Base-by-base conservation (phyloP, 2,329 filamentous ascomycete genomes). In the Botrytis pseudocinerea region DNA sequence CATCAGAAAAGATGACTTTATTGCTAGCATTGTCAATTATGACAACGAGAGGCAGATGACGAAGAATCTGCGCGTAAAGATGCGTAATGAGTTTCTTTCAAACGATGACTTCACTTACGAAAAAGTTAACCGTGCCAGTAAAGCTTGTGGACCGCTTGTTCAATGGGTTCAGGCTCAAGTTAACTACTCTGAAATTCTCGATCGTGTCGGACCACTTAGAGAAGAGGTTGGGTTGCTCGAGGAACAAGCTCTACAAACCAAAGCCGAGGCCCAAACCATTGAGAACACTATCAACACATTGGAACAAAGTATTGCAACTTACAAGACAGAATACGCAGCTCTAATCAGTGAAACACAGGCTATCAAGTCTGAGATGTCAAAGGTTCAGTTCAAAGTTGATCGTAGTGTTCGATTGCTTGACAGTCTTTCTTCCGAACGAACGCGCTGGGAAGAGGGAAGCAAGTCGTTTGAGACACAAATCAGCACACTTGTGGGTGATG, bases 391-490 rank as follows among this genome's bases (percentile, higher is more conserved):
- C 86, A 99, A 99, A 88, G 96, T 99, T 72, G 94, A 98, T 82
- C 92, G 96, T 81, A 98, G 95, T 85, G 93, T 98, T 75, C 92
- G 94, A 80, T 87, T 99, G 65, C 90, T 99, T 32, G 95, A 98
- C 83, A 98, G 95, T 83, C 86, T 99, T 77, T 97, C 96, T 14
- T 98, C 95, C 7, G 96, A 99, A 84, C 90, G 95, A 82, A 89
- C 88, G 57, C 91, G 96, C 80, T 99, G 96, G 96, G 96, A 99
- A 80, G 93, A 95, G 80, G 95, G 95, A 78, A 99, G 96, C 88
- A 97, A 92, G 84, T 98, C 95, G 0, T 99, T 99, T 82, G 95
- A 98, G 82, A 97, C 95, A 3, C 96, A 99, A 82, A 98, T 99
- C 81, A 93, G 93, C 82, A 99, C 96, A 3, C 90, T 99, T 70